Conservation (phyloP, 2,329 filamentous ascomycete genomes). For the Ophiostoma ips region DNA sequence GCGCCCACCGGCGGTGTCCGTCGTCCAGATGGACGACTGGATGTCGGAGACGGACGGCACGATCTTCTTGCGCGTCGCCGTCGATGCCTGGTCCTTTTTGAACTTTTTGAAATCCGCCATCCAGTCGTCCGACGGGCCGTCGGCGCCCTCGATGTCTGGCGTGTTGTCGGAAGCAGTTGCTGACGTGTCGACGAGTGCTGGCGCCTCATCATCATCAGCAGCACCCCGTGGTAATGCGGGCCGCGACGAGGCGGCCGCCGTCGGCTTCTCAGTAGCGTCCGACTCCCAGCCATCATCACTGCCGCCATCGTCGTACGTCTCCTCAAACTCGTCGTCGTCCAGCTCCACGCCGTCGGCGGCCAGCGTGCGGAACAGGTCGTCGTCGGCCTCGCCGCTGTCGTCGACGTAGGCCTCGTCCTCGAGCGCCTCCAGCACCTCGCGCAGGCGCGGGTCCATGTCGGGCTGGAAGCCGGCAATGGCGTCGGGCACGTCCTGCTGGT, state of each 20-base stretch:
- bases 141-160: neutral
- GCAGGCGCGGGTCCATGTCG: constrained; percentile 87
- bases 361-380: constrained; percentile 59
- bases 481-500: constrained; percentile 86
- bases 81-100: constrained; percentile 53
- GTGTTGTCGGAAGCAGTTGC: neutral
- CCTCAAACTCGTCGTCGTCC: constrained; percentile 63
- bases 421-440: constrained; percentile 82
- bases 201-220: constrained; percentile 20
- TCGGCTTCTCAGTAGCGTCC: constrained; percentile 72
- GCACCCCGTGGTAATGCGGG: neutral
- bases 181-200: constrained; percentile 31
- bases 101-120: constrained; percentile 87
- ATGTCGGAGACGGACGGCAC: constrained; percentile 45
- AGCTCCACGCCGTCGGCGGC: constrained; percentile 35
- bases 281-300: constrained; percentile 89
- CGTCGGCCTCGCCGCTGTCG: constrained; percentile 65
- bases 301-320: constrained; percentile 36
- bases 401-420: constrained; percentile 92
- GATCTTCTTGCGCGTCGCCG: constrained; percentile 16
- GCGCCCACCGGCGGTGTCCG: constrained; percentile 65
- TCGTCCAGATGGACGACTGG: constrained; percentile 58
- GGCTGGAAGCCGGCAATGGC: constrained; percentile 87
- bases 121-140: constrained; percentile 47
- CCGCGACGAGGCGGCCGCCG: neutral